These are phyloP conservation scores for Alloteropsis semialata DNA, from an alignment of 176 grass and related monocot genomes.

Conservation along the genomic window DNA sequence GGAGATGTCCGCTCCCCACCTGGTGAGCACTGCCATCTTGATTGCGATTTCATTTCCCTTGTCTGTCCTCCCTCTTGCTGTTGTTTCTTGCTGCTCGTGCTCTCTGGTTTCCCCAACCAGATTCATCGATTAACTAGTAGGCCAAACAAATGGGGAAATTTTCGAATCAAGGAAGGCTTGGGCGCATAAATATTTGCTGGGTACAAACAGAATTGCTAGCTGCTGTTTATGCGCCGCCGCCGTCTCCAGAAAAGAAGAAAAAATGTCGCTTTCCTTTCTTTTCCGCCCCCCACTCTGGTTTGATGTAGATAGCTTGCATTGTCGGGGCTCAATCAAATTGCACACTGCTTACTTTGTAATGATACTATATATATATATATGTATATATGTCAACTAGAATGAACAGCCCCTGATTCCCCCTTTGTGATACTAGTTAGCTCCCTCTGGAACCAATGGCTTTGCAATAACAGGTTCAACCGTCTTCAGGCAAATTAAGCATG, in stretches of 20 bases:
- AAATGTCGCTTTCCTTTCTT: slow-evolving; percentile 25
- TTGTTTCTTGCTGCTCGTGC: neutral
- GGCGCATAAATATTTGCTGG: neutral
- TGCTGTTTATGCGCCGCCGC: neutral
- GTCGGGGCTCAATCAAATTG: slow-evolving; percentile 21
- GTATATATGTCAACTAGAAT: neutral
- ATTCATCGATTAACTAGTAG: neutral
- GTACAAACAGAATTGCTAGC: neutral
- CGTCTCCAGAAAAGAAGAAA: neutral
- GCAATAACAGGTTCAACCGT: neutral
- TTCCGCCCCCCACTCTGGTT: neutral
- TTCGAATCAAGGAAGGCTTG: neutral
- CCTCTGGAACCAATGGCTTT: neutral
- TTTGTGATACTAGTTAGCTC: neutral
- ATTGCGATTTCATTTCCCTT: neutral
- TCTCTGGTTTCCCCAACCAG: neutral
- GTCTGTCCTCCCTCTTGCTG: neutral
- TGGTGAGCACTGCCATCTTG: slow-evolving; percentile 38
- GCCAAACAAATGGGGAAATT: too few relatives aligned
- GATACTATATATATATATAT: neutral
- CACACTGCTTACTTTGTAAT: neutral
- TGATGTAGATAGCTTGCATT: slow-evolving; percentile 19
- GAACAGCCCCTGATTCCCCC: neutral
- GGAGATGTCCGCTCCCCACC: slow-evolving; percentile 22
- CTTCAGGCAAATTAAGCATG: neutral